Percentiles rank a stretch among this genome's conserved stretches.
phyloP scores from a whole-genome alignment of 2,329 filamentous ascomycete species.

The Botrytis fabae region DNA sequence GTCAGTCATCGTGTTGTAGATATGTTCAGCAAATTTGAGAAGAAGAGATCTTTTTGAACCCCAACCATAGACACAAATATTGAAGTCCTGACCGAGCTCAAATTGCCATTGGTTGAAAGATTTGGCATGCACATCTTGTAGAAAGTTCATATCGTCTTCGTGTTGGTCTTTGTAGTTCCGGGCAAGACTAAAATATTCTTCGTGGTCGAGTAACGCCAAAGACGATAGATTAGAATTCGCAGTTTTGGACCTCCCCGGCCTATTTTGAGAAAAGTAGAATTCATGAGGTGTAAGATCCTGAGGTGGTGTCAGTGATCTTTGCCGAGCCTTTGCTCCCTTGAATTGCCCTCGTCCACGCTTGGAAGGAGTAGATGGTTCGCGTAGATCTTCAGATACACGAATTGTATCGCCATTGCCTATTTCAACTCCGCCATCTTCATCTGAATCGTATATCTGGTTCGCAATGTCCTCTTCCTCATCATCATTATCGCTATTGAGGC shows the following conservation, averaged over 20 bases:
- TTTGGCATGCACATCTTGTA: conserved; percentile 73
- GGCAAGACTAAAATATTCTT: conserved; percentile 80
- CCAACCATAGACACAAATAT: conserved; percentile 87
- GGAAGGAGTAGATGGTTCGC: conserved; percentile 50
- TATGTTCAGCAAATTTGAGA: conserved; percentile 70
- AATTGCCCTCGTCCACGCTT: conserved; percentile 51
- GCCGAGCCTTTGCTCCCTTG: conserved; percentile 50
- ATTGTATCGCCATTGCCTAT: conserved; percentile 40
- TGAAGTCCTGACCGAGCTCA: conserved; percentile 83
- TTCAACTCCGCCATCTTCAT: conserved; percentile 49
- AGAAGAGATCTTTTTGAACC: conserved; percentile 82
- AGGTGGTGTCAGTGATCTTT: conserved; percentile 58
- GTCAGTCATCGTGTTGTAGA: conserved; percentile 51
- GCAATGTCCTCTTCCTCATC: conserved; percentile 68
- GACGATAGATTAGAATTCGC: conserved; percentile 81
- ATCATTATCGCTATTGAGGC: conserved; percentile 68
- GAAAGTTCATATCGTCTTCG: conserved; percentile 64
- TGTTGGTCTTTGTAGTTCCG: conserved; percentile 66
- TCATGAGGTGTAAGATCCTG: conserved; percentile 83
- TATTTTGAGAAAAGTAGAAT: conserved; percentile 90
- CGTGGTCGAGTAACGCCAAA: conserved; percentile 77
- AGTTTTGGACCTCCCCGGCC: conserved; percentile 76
- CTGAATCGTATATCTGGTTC: conserved; percentile 64
- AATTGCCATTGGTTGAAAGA: conserved; percentile 92
- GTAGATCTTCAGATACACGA: conserved; percentile 39